A percentile compares a stretch with the other conserved stretches of the same genome.
These are phyloP conservation scores for Pseudogymnoascus sp. DNA, from an alignment of 2,329 filamentous ascomycete species.

Conservation along the genomic window DNA sequence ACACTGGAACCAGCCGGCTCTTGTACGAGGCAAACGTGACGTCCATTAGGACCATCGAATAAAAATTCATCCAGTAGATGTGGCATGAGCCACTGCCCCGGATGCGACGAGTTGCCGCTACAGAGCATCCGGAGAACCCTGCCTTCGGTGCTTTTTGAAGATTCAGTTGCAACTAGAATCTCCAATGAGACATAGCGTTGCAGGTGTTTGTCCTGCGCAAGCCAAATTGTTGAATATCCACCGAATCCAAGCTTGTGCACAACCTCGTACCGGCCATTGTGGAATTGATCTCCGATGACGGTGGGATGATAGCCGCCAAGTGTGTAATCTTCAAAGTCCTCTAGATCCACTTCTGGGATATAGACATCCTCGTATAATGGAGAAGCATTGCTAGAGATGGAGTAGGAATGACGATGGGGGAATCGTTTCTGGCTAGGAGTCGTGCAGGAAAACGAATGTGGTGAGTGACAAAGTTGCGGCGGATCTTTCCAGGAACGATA, in stretches of 20 bases:
- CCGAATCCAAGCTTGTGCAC: constrained; percentile 39
- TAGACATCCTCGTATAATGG: neutral
- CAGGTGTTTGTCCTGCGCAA: constrained; percentile 27
- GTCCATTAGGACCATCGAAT: constrained; percentile 35
- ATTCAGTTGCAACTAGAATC: constrained; percentile 11
- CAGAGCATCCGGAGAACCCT: neutral
- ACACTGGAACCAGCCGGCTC: constrained; percentile 17
- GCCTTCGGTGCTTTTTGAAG: neutral
- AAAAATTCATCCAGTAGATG: constrained; percentile 31
- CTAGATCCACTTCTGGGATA: neutral
- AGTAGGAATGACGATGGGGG: neutral
- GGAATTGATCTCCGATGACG: constrained; percentile 33
- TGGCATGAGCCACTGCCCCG: constrained; percentile 26
- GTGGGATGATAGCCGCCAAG: constrained; percentile 37
- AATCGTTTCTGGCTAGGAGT: neutral
- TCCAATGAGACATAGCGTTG: constrained; percentile 15
- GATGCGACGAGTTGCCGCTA: constrained; percentile 10
- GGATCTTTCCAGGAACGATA: neutral
- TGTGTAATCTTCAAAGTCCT: constrained; percentile 15
- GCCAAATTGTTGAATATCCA: constrained; percentile 38
- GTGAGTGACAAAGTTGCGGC: neutral
- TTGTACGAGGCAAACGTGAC: constrained; percentile 36
- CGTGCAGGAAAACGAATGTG: neutral
- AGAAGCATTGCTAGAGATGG: neutral
- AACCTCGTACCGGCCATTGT: constrained; percentile 34